A percentile compares a stretch with the other conserved stretches of the same genome.
Evolutionary conservation across 495 filamentous ascomycete species (phyloP).

Genomic region (Corynascus novoguineensis): DNA sequence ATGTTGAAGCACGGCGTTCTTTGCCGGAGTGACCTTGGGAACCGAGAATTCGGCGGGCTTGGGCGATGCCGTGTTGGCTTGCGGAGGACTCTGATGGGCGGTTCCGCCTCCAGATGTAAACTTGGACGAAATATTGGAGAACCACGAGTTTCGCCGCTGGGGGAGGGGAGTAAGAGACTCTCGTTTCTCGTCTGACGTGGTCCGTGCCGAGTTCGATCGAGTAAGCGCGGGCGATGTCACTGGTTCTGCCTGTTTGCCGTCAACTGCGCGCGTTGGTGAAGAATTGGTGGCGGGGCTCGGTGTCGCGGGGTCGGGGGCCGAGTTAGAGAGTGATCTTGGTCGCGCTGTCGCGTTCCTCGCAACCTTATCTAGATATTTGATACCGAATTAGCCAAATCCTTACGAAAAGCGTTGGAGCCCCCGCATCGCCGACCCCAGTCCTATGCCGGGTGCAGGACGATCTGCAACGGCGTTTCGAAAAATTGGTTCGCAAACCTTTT

Average conservation of each 20-base stretch:
- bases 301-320: constrained; percentile 16
- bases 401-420: too few species aligned
- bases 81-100: constrained; percentile 40
- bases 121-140: constrained; percentile 86
- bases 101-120: constrained; percentile 63
- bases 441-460: too few species aligned
- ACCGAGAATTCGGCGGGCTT: constrained; percentile 54
- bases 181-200: constrained; percentile 18
- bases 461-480: too few species aligned
- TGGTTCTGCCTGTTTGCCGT: constrained; percentile 12
- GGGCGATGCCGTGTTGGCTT: constrained; percentile 35
- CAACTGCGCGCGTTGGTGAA: constrained; percentile 1
- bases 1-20: constrained; percentile 51
- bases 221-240: constrained; percentile 23
- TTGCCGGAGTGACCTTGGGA: constrained; percentile 47
- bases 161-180: constrained; percentile 14
- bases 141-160: constrained; percentile 74
- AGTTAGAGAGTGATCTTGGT: constrained; percentile 22
- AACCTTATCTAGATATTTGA: constrained; percentile 19
- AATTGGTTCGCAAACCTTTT: constrained; percentile 35
- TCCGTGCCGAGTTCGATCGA: constrained; percentile 29
- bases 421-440: too few species aligned
- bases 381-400: not conserved
- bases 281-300: constrained; percentile 6
- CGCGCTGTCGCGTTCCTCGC: constrained; percentile 17